A percentile compares a stretch with the other conserved stretches of the same genome.
phyloP scores from a whole-genome alignment of 176 grass and related monocot species.

The Carex kokanica region DNA sequence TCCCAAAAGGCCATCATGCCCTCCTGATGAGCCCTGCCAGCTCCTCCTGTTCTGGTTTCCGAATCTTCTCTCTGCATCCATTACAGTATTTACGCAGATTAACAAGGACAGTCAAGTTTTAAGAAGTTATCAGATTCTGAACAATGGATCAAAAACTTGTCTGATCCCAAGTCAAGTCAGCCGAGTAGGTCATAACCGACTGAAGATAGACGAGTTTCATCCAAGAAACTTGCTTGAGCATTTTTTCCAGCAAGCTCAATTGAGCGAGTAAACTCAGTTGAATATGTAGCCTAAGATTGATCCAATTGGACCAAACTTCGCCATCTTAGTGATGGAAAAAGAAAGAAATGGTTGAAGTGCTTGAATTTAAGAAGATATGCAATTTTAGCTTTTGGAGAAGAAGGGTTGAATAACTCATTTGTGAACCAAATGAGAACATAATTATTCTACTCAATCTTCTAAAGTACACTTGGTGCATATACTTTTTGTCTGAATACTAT shows the following conservation, averaged over 20 bases:
- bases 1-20: slow-evolving; percentile 93
- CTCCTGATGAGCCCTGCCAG: slow-evolving; percentile 51
- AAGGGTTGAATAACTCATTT: background rate
- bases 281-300: slow-evolving; percentile 1
- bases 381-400: background rate
- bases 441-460: background rate
- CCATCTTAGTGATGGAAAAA: background rate
- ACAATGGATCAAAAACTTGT: background rate
- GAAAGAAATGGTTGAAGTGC: background rate
- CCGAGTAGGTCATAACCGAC: background rate
- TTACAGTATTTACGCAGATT: slow-evolving; percentile 20
- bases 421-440: background rate
- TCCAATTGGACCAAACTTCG: background rate
- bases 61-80: slow-evolving; percentile 48
- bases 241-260: background rate
- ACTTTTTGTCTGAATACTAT: background rate
- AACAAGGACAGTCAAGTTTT: background rate
- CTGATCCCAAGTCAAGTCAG: background rate
- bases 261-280: background rate
- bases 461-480: background rate
- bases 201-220: background rate
- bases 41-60: slow-evolving; percentile 54
- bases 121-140: background rate
- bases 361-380: background rate
- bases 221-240: background rate